A percentile compares a stretch with the other conserved stretches of the same genome.
phyloP scores from a whole-genome alignment of 2,329 filamentous ascomycete genomes.

The Trichoderma atrobrunneum region DNA sequence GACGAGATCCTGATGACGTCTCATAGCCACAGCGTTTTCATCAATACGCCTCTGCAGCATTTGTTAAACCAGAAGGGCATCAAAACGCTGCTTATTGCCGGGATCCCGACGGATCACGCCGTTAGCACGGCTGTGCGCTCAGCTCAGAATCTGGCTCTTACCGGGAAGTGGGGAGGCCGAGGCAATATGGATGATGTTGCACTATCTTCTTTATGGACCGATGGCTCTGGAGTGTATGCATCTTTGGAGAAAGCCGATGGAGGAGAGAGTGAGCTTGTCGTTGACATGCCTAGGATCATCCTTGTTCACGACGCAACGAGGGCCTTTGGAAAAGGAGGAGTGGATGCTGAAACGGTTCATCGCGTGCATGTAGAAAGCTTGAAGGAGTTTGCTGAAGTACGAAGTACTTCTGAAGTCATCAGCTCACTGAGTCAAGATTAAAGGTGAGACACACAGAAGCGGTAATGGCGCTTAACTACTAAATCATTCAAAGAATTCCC shows the following conservation, averaged over 20 bases:
- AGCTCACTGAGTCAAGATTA: not conserved
- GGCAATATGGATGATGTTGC: constrained; percentile 20
- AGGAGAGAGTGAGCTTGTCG: constrained; percentile 1
- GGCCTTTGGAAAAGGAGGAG: constrained; percentile 17
- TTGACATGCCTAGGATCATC: constrained; percentile 22
- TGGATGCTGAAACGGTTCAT: constrained; percentile 20
- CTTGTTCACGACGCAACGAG: constrained; percentile 21
- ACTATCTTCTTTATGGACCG: constrained; percentile 4
- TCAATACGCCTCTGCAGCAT: constrained; percentile 16
- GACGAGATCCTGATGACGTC: constrained; percentile 9
- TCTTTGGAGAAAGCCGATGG: not conserved
- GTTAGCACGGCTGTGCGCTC: constrained; percentile 21
- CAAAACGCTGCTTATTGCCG: constrained; percentile 20
- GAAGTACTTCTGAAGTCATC: not conserved
- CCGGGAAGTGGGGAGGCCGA: constrained; percentile 21
- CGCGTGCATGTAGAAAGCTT: constrained; percentile 19
- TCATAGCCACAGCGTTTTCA: constrained; percentile 13
- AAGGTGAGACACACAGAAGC: not conserved
- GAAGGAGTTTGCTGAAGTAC: constrained; percentile 19
- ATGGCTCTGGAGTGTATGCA: constrained; percentile 18
- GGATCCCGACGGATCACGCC: constrained; percentile 17
- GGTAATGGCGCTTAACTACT: not conserved
- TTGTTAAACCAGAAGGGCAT: constrained; percentile 15
- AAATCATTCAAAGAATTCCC: not conserved
- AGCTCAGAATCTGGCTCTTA: constrained; percentile 19